These are phyloP conservation scores for Euphrasia confusa DNA, from an alignment of 257 asterid genomes.

Conservation along the genomic window DNA sequence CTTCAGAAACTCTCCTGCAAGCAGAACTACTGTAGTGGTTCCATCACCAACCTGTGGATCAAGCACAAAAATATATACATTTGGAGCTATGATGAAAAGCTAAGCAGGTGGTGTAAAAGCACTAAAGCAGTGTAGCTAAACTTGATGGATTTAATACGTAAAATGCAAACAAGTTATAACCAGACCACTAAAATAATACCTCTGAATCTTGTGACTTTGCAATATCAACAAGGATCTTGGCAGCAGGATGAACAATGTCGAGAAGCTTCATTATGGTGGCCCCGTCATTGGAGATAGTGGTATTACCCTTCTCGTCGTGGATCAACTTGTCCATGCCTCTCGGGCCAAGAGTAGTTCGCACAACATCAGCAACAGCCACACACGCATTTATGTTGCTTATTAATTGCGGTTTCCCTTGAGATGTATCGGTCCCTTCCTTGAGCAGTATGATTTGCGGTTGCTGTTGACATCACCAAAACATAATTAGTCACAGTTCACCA, in stretches of 20 bases:
- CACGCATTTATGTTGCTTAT: conserved; percentile 96
- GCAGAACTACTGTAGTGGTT: conserved; percentile 94
- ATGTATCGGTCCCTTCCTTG: conserved; percentile 97
- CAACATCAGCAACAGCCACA: conserved; percentile 84
- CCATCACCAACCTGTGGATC: conserved; percentile 92
- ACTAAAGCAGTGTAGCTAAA: conserved; percentile 6
- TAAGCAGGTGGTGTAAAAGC: background rate
- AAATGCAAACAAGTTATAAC: too few species aligned
- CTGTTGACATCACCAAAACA: conserved; percentile 38
- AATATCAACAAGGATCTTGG: conserved; percentile 93
- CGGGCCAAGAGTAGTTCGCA: conserved; percentile 90
- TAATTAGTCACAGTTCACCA: conserved; percentile 6
- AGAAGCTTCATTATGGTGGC: conserved; percentile 99
- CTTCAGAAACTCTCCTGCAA: conserved; percentile 92
- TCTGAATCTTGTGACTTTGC: conserved; percentile 99
- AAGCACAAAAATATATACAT: conserved; percentile 9
- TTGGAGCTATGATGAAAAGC: background rate
- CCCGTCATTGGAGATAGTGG: conserved; percentile 97
- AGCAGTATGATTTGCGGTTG: conserved; percentile 98
- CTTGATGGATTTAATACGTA: background rate
- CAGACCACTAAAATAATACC: conserved; percentile 35
- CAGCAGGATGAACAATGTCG: conserved; percentile 97
- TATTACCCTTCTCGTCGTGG: conserved; percentile 97
- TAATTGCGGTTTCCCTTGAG: conserved; percentile 95
- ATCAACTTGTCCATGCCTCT: conserved; percentile 99